A percentile compares a stretch with the other conserved stretches of the same genome.
phyloP scores from a whole-genome alignment of 345 rosid species.

The Hibiscus tridactylites region DNA sequence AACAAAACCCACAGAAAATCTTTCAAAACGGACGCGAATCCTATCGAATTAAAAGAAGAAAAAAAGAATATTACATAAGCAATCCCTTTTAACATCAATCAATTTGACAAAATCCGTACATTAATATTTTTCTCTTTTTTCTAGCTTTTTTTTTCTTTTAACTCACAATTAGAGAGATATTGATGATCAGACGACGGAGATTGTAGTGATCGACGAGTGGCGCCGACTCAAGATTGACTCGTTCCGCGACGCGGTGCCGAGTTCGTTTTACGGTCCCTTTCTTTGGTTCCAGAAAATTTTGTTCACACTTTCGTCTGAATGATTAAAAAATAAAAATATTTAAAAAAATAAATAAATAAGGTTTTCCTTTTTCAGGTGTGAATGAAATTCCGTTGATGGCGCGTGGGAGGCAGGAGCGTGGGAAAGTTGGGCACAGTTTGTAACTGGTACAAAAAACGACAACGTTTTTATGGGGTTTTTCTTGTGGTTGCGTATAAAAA shows the following conservation, averaged over 20 bases:
- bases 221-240: conserved; percentile 9
- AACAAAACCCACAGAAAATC: not conserved
- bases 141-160: not conserved
- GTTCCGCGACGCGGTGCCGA: conserved; percentile 7
- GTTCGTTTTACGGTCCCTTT: conserved; percentile 2
- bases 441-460: not conserved
- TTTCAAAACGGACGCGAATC: not conserved
- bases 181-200: not conserved
- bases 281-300: not conserved
- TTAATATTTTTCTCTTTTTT: not conserved
- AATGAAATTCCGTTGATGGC: not conserved
- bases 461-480: not conserved
- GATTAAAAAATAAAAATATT: not conserved
- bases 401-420: not conserved
- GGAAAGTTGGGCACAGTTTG: no score
- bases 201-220: conserved; percentile 1
- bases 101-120: not conserved
- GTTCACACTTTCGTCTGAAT: not conserved
- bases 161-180: not conserved
- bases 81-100: not conserved
- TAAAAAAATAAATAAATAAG: not conserved
- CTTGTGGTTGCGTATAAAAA: not conserved
- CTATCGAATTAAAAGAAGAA: not conserved
- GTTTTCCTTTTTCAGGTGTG: not conserved
- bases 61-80: not conserved